Conservation (phyloP, 495 filamentous ascomycete species). For the Melanomma pulvis-pyrius region DNA sequence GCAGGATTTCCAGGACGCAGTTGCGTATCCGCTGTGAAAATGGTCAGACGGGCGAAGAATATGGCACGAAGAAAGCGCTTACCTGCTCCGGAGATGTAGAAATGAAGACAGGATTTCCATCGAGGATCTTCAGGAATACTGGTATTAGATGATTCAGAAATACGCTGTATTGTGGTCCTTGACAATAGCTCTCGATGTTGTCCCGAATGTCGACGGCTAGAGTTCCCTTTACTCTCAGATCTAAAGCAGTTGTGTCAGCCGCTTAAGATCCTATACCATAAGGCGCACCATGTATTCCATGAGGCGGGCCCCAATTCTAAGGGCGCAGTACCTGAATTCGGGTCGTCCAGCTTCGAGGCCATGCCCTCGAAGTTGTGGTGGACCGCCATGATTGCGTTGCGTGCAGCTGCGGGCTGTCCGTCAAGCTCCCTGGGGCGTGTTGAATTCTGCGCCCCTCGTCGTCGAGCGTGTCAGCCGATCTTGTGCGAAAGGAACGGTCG, state of each 20-base stretch:
- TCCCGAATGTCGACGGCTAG: conserved; percentile 81
- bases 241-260: conserved; percentile 48
- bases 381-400: conserved; percentile 32
- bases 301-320: neutral
- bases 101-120: conserved; percentile 86
- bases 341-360: conserved; percentile 44
- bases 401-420: conserved; percentile 13
- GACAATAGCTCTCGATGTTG: conserved; percentile 74
- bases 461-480: neutral
- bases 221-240: conserved; percentile 74
- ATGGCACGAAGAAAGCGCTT: conserved; percentile 21
- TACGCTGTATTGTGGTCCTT: conserved; percentile 64
- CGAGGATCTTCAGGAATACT: conserved; percentile 81
- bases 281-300: neutral
- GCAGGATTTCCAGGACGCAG: conserved; percentile 89
- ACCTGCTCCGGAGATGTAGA: conserved; percentile 85
- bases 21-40: conserved; percentile 76
- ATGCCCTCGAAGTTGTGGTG: conserved; percentile 39
- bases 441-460: neutral
- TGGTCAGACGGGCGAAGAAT: neutral
- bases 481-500: conserved; percentile 5
- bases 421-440: neutral
- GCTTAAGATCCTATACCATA: neutral
- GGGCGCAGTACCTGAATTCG: conserved; percentile 33
- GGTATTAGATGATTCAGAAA: conserved; percentile 89